phyloP scores from a whole-genome alignment of 2,329 filamentous ascomycete species.

The Colletotrichum salicis region DNA sequence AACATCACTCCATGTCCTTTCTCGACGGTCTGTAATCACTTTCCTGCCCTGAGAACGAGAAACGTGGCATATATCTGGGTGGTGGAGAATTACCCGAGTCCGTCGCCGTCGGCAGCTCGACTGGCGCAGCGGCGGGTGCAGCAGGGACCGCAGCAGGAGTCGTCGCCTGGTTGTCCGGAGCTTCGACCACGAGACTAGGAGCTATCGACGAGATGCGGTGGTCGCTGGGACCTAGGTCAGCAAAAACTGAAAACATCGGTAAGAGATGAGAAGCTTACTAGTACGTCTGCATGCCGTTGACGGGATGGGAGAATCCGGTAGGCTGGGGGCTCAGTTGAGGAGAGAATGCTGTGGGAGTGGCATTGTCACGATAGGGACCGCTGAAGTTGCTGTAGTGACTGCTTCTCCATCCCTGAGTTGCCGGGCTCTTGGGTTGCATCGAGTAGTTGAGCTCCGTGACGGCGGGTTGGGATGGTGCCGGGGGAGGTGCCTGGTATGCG shows the following conservation, averaged over 20 bases:
- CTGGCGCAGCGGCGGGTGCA: slow-evolving; percentile 35
- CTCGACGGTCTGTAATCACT: neutral
- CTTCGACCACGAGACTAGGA: slow-evolving; percentile 27
- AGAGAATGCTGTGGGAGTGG: slow-evolving; percentile 11
- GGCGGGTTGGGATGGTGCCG: neutral
- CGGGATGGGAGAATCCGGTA: slow-evolving; percentile 8
- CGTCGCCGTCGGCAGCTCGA: slow-evolving; percentile 48
- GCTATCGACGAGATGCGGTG: slow-evolving; percentile 25
- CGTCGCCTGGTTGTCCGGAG: slow-evolving; percentile 26
- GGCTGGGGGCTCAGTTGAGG: slow-evolving; percentile 33
- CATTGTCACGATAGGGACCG: slow-evolving; percentile 37
- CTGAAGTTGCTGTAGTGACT: slow-evolving; percentile 39
- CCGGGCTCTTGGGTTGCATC: slow-evolving; percentile 42
- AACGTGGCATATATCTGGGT: slow-evolving; percentile 46
- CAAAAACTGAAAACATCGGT: slow-evolving; percentile 8
- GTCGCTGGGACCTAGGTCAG: neutral
- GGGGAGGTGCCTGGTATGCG: neutral
- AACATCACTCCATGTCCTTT: neutral
- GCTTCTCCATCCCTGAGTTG: slow-evolving; percentile 39
- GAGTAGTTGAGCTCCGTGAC: slow-evolving; percentile 26
- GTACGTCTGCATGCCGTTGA: slow-evolving; percentile 35
- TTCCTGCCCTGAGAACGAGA: slow-evolving; percentile 43
- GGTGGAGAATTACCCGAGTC: slow-evolving; percentile 47
- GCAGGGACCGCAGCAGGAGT: slow-evolving; percentile 14
- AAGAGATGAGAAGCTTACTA: slow-evolving; percentile 40